These are phyloP conservation scores for Mortierella sp. DNA, from an alignment of 371 early-diverging fungal species.

Conservation along the genomic window DNA sequence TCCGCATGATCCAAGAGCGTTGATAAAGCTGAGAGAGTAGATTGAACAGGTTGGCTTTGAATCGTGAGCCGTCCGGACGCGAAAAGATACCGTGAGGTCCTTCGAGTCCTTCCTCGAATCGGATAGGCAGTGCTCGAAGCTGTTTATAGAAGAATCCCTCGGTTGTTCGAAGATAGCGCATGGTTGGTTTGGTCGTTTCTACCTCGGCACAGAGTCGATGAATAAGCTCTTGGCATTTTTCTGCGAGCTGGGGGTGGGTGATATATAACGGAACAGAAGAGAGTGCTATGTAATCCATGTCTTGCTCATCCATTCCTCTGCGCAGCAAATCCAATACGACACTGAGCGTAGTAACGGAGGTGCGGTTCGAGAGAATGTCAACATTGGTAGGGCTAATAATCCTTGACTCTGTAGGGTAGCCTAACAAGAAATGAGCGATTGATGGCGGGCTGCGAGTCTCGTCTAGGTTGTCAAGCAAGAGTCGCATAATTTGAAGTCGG, in stretches of 20 bases:
- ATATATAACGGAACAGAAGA: conserved; percentile 64
- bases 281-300: conserved; percentile 20
- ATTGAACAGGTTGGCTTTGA: conserved; percentile 63
- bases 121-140: conserved; percentile 63
- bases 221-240: conserved; percentile 88
- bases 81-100: conserved; percentile 54
- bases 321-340: conserved; percentile 77
- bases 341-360: conserved; percentile 71
- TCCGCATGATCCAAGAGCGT: conserved; percentile 90
- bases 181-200: conserved; percentile 75
- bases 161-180: conserved; percentile 84
- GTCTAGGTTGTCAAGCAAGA: conserved; percentile 74
- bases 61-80: conserved; percentile 31
- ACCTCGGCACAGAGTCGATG: conserved; percentile 82
- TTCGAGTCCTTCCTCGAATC: conserved; percentile 52
- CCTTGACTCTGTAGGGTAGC: conserved; percentile 69
- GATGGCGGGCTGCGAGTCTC: conserved; percentile 67
- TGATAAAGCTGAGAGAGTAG: conserved; percentile 82
- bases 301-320: conserved; percentile 59
- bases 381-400: conserved; percentile 57
- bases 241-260: conserved; percentile 85
- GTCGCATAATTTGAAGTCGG: conserved; percentile 79
- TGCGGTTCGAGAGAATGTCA: conserved; percentile 60
- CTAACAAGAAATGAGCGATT: conserved; percentile 89
- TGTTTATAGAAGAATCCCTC: conserved; percentile 84